phyloP scores from a whole-genome alignment of 495 filamentous ascomycete species.

The Neurospora sp. region DNA sequence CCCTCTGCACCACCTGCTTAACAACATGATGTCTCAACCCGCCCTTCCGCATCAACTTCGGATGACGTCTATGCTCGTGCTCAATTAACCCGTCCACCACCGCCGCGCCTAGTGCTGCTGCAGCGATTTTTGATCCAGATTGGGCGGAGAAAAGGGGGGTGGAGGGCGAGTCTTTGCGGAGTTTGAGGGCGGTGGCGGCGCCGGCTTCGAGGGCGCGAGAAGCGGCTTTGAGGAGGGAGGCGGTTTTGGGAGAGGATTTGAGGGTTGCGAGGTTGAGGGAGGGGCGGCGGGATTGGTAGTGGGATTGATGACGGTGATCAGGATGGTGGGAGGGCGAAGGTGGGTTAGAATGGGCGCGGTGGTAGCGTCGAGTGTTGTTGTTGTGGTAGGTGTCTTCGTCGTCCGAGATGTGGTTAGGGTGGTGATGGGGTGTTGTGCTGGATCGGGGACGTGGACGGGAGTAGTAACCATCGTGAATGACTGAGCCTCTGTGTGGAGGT shows the following conservation, averaged over 20 bases:
- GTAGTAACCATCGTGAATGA: background rate
- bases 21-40: slow-evolving; percentile 17
- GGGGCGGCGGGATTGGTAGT: background rate
- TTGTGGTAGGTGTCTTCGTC: background rate
- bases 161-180: slow-evolving; percentile 11
- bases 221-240: slow-evolving; percentile 8
- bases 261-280: background rate
- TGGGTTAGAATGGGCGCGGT: background rate
- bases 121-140: slow-evolving; percentile 15
- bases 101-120: slow-evolving; percentile 21
- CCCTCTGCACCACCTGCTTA: slow-evolving; percentile 15
- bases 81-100: slow-evolving; percentile 21
- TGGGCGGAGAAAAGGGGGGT: slow-evolving; percentile 18
- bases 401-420: background rate
- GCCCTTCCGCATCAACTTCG: slow-evolving; percentile 16
- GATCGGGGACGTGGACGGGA: background rate
- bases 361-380: background rate
- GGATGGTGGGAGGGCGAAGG: background rate
- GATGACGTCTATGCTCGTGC: background rate
- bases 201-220: slow-evolving; percentile 16
- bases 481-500: background rate
- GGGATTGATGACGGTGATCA: background rate
- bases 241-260: slow-evolving; percentile 2
- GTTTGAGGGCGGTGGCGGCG: slow-evolving; percentile 19
- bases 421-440: background rate